Percentiles rank a stretch among this genome's conserved stretches.
Evolutionary conservation across 2,329 filamentous ascomycete genomes (phyloP).

Genomic region (Waltergamsia citrina): DNA sequence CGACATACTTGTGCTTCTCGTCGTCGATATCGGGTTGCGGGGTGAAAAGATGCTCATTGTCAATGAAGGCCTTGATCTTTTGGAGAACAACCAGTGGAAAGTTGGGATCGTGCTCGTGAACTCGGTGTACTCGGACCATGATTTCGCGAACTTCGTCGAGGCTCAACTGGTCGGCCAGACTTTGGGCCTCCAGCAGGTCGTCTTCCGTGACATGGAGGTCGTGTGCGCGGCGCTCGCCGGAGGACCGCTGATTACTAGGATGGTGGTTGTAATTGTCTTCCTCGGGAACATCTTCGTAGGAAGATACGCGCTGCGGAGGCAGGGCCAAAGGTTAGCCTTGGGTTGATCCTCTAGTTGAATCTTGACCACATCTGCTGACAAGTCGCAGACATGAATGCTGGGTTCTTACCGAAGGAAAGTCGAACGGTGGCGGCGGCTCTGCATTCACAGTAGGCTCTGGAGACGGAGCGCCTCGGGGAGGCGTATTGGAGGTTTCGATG

Average conservation of each 20-base stretch:
- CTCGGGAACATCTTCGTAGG: not conserved
- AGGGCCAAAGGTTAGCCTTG: no score
- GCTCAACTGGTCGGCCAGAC: constrained; percentile 29
- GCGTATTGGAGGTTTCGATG: not conserved
- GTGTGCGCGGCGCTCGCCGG: no score
- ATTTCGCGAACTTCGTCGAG: constrained; percentile 32
- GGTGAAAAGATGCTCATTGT: constrained; percentile 31
- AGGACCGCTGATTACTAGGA: no score
- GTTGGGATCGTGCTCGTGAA: constrained; percentile 33
- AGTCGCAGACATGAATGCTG: not conserved
- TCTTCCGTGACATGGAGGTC: constrained; percentile 35
- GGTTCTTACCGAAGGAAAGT: not conserved
- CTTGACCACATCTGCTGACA: no score
- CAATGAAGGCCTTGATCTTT: constrained; percentile 31
- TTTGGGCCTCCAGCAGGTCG: constrained; percentile 34
- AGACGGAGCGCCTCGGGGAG: not conserved
- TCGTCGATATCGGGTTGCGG: constrained; percentile 6
- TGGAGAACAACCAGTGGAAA: constrained; percentile 27
- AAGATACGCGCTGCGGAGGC: not conserved
- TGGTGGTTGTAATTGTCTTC: constrained; percentile 1
- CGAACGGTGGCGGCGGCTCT: not conserved
- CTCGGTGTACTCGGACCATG: constrained; percentile 27
- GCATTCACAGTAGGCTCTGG: not conserved
- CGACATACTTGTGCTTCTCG: constrained; percentile 30
- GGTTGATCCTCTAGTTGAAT: no score